Percentiles rank a stretch among this genome's conserved stretches.
Conservation (phyloP, 345 rosid genomes). For the Sonneratia caseolaris region DNA sequence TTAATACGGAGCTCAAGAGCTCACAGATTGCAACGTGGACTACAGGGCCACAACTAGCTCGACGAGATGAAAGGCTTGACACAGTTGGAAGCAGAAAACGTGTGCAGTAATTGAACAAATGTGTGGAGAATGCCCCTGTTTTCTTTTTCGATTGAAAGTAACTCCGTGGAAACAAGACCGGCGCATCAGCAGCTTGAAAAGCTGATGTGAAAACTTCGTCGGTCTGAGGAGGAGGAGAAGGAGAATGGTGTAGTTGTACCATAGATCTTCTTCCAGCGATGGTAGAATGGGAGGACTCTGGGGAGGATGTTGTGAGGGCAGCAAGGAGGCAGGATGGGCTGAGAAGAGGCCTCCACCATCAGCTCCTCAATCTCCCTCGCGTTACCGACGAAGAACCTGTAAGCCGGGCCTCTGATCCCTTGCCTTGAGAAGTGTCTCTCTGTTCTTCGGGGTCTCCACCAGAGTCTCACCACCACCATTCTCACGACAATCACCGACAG, state of each 20-base stretch:
- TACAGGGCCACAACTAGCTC: too few relatives aligned
- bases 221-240: background rate
- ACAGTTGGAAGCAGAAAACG: background rate
- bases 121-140: too few relatives aligned
- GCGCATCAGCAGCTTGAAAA: background rate
- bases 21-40: background rate
- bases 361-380: slow-evolving; percentile 77
- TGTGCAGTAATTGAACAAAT: too few relatives aligned
- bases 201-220: background rate
- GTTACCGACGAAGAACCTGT: slow-evolving; percentile 84
- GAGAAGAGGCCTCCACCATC: slow-evolving; percentile 85
- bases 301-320: slow-evolving; percentile 93
- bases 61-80: too few relatives aligned
- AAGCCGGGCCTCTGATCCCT: slow-evolving; percentile 96
- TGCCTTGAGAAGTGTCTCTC: slow-evolving; percentile 88
- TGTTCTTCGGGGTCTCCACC: slow-evolving; percentile 92
- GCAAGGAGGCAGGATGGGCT: slow-evolving; percentile 78
- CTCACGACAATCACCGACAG: slow-evolving; percentile 23
- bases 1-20: background rate
- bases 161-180: too few relatives aligned
- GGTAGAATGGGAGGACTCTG: slow-evolving; percentile 84
- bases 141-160: too few relatives aligned
- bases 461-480: slow-evolving; percentile 43
- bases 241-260: slow-evolving; percentile 34
- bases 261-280: slow-evolving; percentile 90